A percentile compares a stretch with the other conserved stretches of the same genome.
Evolutionary conservation across 768 basidiomycete genomes (phyloP).

Genomic region (Leccinum subgranulosum): DNA sequence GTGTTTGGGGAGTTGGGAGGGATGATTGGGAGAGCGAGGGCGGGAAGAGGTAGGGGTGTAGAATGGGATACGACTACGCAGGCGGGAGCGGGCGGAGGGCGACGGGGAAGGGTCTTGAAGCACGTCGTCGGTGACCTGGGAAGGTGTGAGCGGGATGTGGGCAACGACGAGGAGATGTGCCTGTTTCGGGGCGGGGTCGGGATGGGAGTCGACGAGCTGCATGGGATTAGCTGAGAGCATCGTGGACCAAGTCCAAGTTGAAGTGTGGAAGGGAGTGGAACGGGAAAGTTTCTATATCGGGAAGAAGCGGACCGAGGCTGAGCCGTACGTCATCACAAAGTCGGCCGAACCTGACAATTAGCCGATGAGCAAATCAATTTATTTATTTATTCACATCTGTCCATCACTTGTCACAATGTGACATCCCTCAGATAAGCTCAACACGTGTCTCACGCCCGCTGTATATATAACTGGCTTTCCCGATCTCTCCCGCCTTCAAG

Average conservation of each 20-base stretch:
- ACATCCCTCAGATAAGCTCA: background rate
- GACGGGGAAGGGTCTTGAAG: background rate
- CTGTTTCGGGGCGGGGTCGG: background rate
- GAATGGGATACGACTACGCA: slow-evolving; percentile 29
- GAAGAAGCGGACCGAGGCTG: slow-evolving; percentile 14
- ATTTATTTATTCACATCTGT: background rate
- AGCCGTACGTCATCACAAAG: slow-evolving; percentile 8
- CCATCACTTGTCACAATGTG: background rate
- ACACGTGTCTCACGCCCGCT: background rate
- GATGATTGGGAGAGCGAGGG: background rate
- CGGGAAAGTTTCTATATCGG: slow-evolving; percentile 12
- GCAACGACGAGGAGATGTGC: background rate
- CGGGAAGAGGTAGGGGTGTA: slow-evolving; percentile 9
- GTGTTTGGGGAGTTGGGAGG: slow-evolving; percentile 31
- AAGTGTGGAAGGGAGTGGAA: background rate
- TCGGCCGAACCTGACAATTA: slow-evolving; percentile 13
- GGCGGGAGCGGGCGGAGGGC: slow-evolving; percentile 25
- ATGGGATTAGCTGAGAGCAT: slow-evolving; percentile 41
- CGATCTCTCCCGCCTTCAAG: background rate
- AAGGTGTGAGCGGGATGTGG: background rate
- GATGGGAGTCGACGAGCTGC: slow-evolving; percentile 20
- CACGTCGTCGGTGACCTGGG: background rate
- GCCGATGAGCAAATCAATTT: background rate
- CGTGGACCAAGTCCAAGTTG: slow-evolving; percentile 4
- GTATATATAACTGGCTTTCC: background rate